A percentile compares a stretch with the other conserved stretches of the same genome.
Evolutionary conservation across 805 yeast species (phyloP).

Genomic region (Teunomyces kruisii): DNA sequence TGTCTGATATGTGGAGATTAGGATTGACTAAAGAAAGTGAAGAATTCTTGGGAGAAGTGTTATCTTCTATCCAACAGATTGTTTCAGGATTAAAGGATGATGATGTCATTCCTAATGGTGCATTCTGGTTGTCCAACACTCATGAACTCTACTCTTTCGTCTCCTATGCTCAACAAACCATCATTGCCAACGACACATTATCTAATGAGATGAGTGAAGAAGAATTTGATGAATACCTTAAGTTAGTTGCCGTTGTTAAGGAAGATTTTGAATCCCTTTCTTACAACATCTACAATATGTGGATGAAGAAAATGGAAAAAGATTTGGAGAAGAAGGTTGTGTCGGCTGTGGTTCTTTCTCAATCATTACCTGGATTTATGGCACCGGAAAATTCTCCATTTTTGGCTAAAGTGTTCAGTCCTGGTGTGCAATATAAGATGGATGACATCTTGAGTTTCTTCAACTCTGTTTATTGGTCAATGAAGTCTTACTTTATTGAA

Average conservation of each 20-base stretch:
- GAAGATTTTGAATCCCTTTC: conserved; percentile 93
- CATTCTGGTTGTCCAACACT: conserved; percentile 96
- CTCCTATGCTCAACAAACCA: conserved; percentile 89
- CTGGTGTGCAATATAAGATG: conserved; percentile 78
- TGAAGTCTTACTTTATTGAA: conserved; percentile 88
- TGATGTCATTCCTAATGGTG: conserved; percentile 86
- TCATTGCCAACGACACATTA: conserved; percentile 76
- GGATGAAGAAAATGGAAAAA: conserved; percentile 95
- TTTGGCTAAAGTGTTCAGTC: conserved; percentile 77
- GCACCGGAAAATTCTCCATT: conserved; percentile 82
- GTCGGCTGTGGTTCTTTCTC: conserved; percentile 93
- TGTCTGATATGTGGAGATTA: conserved; percentile 97
- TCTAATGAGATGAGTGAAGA: conserved; percentile 82
- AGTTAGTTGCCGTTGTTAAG: conserved; percentile 84
- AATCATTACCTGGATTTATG: conserved; percentile 93
- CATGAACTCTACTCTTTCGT: conserved; percentile 95
- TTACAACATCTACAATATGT: conserved; percentile 90
- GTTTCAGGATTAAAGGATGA: conserved; percentile 81
- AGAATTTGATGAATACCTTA: conserved; percentile 87
- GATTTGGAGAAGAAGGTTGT: conserved; percentile 87
- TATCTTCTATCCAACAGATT: conserved; percentile 80
- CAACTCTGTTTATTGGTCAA: conserved; percentile 88
- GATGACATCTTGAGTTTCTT: conserved; percentile 89
- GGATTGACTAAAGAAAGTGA: conserved; percentile 93
- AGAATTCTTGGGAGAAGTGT: conserved; percentile 83